A percentile compares a stretch with the other conserved stretches of the same genome.
Conservation (phyloP, 2,329 filamentous ascomycete genomes). For the Fusarium drepaniforme region DNA sequence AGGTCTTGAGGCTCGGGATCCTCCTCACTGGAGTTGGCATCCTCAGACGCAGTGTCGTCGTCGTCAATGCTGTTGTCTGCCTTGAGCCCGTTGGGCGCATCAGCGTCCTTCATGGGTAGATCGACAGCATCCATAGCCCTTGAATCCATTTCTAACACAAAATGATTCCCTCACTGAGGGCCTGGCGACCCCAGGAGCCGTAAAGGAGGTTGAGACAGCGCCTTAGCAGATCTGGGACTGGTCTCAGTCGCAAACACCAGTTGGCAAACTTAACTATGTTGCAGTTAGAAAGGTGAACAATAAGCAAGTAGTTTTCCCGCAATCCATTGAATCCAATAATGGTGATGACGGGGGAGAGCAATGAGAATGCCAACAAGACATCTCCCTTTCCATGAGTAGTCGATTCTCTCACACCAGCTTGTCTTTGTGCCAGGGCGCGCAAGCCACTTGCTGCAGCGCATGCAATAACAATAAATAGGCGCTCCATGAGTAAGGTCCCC, state of each 20-base stretch:
- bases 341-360: neutral
- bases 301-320: neutral
- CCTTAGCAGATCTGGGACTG: constrained; percentile 4
- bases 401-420: neutral
- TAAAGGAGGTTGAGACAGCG: constrained; percentile 8
- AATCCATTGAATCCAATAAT: neutral
- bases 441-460: neutral
- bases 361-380: constrained; percentile 8
- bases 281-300: constrained; percentile 6
- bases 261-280: constrained; percentile 4
- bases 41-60: constrained; percentile 50
- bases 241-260: neutral
- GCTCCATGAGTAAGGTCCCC: neutral
- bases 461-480: neutral
- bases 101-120: constrained; percentile 57
- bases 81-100: constrained; percentile 43
- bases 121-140: constrained; percentile 58
- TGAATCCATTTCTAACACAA: constrained; percentile 20
- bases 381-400: constrained; percentile 10
- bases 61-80: constrained; percentile 44
- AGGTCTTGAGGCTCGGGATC: constrained; percentile 53
- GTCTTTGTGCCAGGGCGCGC: constrained; percentile 7
- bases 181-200: constrained; percentile 33
- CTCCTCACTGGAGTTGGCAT: constrained; percentile 51
- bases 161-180: constrained; percentile 26